Base-by-base conservation (phyloP, 2,329 filamentous ascomycete genomes). In the Xylariales sp. region DNA sequence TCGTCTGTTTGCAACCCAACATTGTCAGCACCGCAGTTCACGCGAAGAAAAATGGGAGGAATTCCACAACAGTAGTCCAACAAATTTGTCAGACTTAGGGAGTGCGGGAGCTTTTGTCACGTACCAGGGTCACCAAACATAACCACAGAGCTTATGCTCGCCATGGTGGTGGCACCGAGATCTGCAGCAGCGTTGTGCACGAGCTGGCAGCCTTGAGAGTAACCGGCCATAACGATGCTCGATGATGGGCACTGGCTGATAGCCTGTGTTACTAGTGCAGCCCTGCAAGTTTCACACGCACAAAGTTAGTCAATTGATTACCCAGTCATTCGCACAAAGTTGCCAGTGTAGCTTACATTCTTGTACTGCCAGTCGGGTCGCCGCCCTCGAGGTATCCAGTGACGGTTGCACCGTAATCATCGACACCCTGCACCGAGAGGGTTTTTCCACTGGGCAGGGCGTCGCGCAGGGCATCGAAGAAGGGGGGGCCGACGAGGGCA, bases 401-500 rank as follows among this genome's bases (percentile, higher is more conserved):
- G 3, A 42, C 29, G 8, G 17, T 30, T 3, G 40, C 37, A 2
- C 11, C 23, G 20, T 42, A 42, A 13, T 31, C 17, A 29, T 42
- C 33, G n/a, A 42, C 37, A 11, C 40, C 40, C 33, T 42, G 40
- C 13, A 35, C 23, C n/a, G 31, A 31, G 10, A 37, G 27, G 16
- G 33, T 16, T n/a, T 27, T 33, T 6, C 14, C 16, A n/a, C 13
- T 18, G 4, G 23, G 21, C 11, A 43, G 12, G 6, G 16, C n/a
- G 12, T 27, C 5, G 6, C 29, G 15, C 20, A 43, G 2, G n/a
- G 32, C 37, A 8, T 21, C 14, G 32, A 42, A 42, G 16, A 42
- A 35, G 8, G 32, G 36, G 11, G 40, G 40, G 6, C 40, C 40
- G n/a, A 37, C 32, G 11, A 42, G 31, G 6, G 16, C 17, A 5